Conservation (phyloP, 2,329 filamentous ascomycete species). For the Teratosphaeria destructans region DNA sequence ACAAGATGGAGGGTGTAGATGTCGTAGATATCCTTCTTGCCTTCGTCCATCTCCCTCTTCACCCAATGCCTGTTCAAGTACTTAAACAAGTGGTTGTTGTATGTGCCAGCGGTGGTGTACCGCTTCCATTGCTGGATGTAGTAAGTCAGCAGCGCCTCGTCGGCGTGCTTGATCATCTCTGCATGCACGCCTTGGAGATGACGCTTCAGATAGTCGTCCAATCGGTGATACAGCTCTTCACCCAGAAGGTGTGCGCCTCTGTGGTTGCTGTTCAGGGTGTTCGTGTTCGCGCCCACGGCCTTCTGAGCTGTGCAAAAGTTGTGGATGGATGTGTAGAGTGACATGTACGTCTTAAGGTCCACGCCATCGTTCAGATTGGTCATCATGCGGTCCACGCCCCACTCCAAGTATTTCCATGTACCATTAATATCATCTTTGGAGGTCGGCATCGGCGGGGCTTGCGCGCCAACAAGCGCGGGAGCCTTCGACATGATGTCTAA, state of each 20-base stretch:
- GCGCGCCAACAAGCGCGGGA: conserved; percentile 3
- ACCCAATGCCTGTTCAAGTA: conserved; percentile 99
- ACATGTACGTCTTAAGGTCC: conserved; percentile 96
- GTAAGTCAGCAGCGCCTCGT: conserved; percentile 81
- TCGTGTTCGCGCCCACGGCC: conserved; percentile 51
- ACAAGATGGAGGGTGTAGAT: conserved; percentile 95
- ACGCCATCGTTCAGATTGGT: conserved; percentile 81
- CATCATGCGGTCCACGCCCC: conserved; percentile 89
- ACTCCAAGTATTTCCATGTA: conserved; percentile 74
- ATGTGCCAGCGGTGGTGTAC: conserved; percentile 91
- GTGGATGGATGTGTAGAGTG: conserved; percentile 92
- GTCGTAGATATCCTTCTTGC: conserved; percentile 96
- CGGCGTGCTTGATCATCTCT: conserved; percentile 67
- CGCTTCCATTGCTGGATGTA: conserved; percentile 96
- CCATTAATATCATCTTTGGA: conserved; percentile 29
- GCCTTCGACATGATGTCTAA: conserved; percentile 18
- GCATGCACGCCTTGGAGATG: conserved; percentile 65
- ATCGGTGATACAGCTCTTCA: conserved; percentile 87
- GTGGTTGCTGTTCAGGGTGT: conserved; percentile 46
- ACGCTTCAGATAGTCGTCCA: conserved; percentile 71
- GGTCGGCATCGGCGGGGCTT: conserved; percentile 23
- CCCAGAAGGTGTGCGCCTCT: conserved; percentile 85
- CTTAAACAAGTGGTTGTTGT: conserved; percentile 91
- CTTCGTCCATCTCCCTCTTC: conserved; percentile 96
- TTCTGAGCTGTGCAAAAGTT: conserved; percentile 99